Percentiles rank a stretch among this genome's conserved stretches.
Evolutionary conservation across 768 basidiomycete species (phyloP).

Genomic region (Sporobolomyces roseus): DNA sequence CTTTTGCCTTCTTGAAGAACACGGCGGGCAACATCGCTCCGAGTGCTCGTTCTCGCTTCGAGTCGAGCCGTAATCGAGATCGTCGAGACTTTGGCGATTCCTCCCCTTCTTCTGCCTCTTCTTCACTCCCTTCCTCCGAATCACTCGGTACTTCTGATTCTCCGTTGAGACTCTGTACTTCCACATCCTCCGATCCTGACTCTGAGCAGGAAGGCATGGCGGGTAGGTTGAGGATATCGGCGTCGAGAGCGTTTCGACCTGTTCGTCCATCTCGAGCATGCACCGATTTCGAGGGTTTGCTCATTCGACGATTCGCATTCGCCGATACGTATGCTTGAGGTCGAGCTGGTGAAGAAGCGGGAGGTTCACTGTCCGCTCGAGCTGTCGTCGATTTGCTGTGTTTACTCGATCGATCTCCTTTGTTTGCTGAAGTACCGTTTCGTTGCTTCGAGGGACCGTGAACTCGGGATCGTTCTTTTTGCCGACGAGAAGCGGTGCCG

Average conservation of each 20-base stretch:
- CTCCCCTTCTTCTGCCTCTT: constrained; percentile 3
- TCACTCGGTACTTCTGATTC: constrained; percentile 19
- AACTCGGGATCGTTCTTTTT: neutral
- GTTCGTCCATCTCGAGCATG: neutral
- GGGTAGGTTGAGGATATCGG: constrained; percentile 22
- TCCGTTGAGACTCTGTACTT: neutral
- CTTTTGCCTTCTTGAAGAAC: constrained; percentile 42
- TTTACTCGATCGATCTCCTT: neutral
- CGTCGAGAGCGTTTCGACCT: constrained; percentile 16
- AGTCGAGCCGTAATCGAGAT: constrained; percentile 16
- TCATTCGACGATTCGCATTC: neutral
- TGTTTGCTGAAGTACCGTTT: neutral
- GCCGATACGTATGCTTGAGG: neutral
- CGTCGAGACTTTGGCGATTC: constrained; percentile 1
- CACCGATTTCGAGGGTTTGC: constrained; percentile 19
- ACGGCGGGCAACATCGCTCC: constrained; percentile 43
- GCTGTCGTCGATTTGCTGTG: neutral
- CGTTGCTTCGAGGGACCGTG: neutral
- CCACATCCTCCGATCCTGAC: neutral
- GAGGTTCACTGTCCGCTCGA: constrained; percentile 29
- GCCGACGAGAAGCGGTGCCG: neutral
- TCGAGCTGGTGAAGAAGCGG: constrained; percentile 15
- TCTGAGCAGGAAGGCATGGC: neutral
- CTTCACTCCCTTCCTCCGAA: neutral
- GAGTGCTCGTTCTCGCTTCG: constrained; percentile 30